phyloP scores from a whole-genome alignment of 2,329 filamentous ascomycete genomes.

The Scolecobasidium constrictum region DNA sequence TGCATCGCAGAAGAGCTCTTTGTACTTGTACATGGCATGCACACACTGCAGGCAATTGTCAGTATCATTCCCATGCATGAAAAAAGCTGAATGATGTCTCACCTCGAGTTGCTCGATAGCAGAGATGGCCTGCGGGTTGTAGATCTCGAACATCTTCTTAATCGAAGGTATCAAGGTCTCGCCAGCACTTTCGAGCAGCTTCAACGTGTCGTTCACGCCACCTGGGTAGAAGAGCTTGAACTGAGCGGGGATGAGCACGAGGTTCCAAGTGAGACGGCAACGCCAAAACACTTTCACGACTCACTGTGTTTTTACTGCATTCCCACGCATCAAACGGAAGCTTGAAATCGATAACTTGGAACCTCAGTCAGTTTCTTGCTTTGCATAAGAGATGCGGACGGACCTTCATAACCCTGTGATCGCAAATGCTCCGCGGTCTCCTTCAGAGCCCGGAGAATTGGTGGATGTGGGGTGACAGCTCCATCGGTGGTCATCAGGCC shows the following conservation, averaged over 20 bases:
- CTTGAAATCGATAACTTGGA: not conserved
- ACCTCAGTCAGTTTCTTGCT: not conserved
- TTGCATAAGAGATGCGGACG: not conserved
- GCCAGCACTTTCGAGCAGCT: not conserved
- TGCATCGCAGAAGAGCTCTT: not conserved
- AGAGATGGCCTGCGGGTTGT: not conserved
- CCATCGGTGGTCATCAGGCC: slow-evolving; percentile 56
- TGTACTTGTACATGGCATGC: not conserved
- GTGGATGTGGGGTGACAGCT: slow-evolving; percentile 54
- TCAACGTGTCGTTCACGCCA: not conserved
- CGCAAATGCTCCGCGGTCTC: slow-evolving; percentile 29
- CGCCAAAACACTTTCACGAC: not conserved
- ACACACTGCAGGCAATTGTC: not conserved
- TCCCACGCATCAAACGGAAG: not conserved
- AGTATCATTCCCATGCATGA: not conserved
- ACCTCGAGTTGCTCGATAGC: not conserved
- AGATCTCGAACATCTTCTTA: not conserved
- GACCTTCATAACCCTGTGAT: too few species aligned
- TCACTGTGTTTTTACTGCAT: not conserved
- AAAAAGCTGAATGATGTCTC: not conserved
- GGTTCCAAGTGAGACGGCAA: not conserved
- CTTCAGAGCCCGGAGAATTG: slow-evolving; percentile 46
- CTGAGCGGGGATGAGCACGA: not conserved
- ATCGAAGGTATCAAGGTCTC: not conserved
- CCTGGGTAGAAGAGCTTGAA: not conserved